phyloP scores from a whole-genome alignment of 169 alveolate species.

The Amoebophrya sp. region DNA sequence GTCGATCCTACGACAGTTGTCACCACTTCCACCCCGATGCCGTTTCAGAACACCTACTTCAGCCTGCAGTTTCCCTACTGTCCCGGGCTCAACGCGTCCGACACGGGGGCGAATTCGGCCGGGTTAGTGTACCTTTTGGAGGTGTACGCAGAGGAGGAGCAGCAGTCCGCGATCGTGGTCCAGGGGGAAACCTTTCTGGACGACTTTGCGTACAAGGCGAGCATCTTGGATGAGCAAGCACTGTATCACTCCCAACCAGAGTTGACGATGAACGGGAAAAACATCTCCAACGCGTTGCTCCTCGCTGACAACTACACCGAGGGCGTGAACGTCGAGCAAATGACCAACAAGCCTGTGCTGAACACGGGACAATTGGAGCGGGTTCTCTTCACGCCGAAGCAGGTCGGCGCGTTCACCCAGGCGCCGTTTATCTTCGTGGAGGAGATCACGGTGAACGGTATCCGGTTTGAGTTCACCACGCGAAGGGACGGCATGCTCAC shows the following conservation, averaged over 20 bases:
- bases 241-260: too few relatives aligned
- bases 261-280: too few relatives aligned
- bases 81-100: neutral
- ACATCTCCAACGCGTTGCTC: too few relatives aligned
- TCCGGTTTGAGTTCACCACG: constrained; percentile 11
- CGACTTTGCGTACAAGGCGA: neutral
- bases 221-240: neutral
- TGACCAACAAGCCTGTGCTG: neutral
- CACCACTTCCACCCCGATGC: too few relatives aligned
- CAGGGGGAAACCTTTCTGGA: neutral
- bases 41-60: neutral
- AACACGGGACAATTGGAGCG: neutral
- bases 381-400: neutral
- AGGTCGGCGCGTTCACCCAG: neutral
- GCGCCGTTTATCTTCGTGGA: neutral
- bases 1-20: too few relatives aligned
- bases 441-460: constrained; percentile 20
- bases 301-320: neutral
- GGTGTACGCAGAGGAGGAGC: neutral
- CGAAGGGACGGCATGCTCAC: neutral
- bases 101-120: neutral
- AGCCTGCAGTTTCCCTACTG: neutral
- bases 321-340: neutral
- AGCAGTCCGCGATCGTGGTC: neutral
- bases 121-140: neutral